Conservation (phyloP, 306 rosid species). For the Trifolium repens region DNA sequence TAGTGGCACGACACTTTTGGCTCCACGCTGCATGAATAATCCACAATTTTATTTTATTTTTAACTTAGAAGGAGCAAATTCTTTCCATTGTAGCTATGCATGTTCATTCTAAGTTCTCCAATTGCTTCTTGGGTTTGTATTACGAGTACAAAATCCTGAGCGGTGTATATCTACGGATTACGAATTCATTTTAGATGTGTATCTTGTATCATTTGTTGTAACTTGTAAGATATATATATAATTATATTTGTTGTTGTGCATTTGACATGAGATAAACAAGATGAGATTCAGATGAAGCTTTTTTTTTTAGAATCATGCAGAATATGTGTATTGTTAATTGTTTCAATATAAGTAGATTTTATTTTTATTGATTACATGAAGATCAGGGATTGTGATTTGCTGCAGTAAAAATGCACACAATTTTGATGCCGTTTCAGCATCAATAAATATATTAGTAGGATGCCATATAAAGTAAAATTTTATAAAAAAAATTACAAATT, state of each 20-base stretch:
- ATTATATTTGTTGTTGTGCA: constrained; percentile 44
- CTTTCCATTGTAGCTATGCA: constrained; percentile 53
- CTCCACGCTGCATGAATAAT: constrained; percentile 45
- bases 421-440: no score
- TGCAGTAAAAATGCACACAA: no score
- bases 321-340: not conserved
- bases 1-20: constrained; percentile 46
- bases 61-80: constrained; percentile 44
- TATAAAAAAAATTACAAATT: no score
- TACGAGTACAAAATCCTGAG: constrained; percentile 41
- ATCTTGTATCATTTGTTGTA: constrained; percentile 41
- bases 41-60: constrained; percentile 28
- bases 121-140: constrained; percentile 37
- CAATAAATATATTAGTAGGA: no score
- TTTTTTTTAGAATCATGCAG: not conserved
- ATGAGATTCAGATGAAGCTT: constrained; percentile 13
- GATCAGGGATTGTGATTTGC: no score
- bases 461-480: no score
- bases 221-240: constrained; percentile 25
- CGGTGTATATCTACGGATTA: constrained; percentile 41
- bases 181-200: constrained; percentile 43
- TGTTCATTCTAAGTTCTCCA: constrained; percentile 55
- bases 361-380: no score
- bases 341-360: not conserved
- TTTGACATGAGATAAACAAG: constrained; percentile 41